These are phyloP conservation scores for Ogataea corticis DNA, from an alignment of 805 yeast species.

Conservation along the genomic window DNA sequence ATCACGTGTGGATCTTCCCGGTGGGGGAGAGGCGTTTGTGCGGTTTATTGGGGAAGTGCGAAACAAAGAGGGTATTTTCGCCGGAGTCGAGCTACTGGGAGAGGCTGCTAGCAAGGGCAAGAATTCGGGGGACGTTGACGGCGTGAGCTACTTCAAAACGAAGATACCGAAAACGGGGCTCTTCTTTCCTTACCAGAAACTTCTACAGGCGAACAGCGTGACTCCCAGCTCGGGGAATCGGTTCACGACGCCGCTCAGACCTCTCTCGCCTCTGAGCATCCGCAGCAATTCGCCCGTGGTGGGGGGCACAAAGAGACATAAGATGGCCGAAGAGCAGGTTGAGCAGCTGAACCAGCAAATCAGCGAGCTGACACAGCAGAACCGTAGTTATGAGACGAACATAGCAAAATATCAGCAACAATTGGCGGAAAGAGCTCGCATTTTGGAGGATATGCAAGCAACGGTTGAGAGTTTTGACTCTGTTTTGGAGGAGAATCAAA, in stretches of 20 bases:
- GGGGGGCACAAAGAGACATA: conserved; percentile 15
- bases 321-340: neutral
- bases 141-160: conserved; percentile 67
- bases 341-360: conserved; percentile 10
- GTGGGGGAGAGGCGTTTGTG: conserved; percentile 67
- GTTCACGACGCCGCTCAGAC: conserved; percentile 12
- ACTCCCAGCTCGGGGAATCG: neutral
- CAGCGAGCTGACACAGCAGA: conserved; percentile 7
- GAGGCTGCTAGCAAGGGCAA: conserved; percentile 67
- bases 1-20: conserved; percentile 47
- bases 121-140: conserved; percentile 82
- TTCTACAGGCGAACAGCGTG: conserved; percentile 24
- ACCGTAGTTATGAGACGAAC: conserved; percentile 18
- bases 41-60: conserved; percentile 72
- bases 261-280: conserved; percentile 9
- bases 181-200: conserved; percentile 61
- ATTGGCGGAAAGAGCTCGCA: conserved; percentile 44
- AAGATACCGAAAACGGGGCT: conserved; percentile 67
- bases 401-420: conserved; percentile 28
- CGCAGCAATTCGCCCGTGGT: conserved; percentile 12
- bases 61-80: conserved; percentile 73
- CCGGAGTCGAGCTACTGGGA: conserved; percentile 84
- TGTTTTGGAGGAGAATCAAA: conserved; percentile 46
- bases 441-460: conserved; percentile 47
- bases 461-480: conserved; percentile 53